phyloP scores from a whole-genome alignment of 345 rosid species.

The Salix purpurea region DNA sequence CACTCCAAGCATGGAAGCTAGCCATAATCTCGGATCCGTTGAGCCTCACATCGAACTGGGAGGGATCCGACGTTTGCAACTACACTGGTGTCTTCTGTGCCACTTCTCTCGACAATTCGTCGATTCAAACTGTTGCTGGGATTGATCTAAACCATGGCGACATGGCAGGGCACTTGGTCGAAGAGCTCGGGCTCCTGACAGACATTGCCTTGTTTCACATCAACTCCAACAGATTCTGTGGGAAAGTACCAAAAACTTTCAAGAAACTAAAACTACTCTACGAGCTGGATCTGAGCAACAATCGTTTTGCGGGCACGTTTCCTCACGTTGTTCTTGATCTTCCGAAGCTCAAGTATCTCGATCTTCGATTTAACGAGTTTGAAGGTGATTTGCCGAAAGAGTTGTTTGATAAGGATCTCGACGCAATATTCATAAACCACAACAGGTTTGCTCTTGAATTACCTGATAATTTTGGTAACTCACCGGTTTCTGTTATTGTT shows the following conservation, averaged over 20 bases:
- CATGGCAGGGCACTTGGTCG: conserved; percentile 67
- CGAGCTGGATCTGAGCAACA: conserved; percentile 30
- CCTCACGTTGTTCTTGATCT: conserved; percentile 56
- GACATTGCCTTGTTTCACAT: conserved; percentile 65
- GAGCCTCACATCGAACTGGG: conserved; percentile 47
- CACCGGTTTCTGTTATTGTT: conserved; percentile 67
- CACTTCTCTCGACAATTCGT: conserved; percentile 42
- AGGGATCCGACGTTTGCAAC: conserved; percentile 69
- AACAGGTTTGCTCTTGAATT: conserved; percentile 58
- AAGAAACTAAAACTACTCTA: conserved; percentile 14
- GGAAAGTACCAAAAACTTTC: conserved; percentile 49
- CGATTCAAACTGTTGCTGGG: conserved; percentile 61
- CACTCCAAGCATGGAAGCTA: conserved; percentile 78
- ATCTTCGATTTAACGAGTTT: conserved; percentile 80
- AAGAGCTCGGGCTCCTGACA: conserved; percentile 55
- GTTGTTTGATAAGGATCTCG: conserved; percentile 66
- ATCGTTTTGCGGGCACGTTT: conserved; percentile 44
- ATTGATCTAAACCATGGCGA: conserved; percentile 71
- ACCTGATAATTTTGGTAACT: conserved; percentile 69
- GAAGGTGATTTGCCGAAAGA: conserved; percentile 63
- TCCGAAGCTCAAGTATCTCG: conserved; percentile 60
- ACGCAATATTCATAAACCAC: conserved; percentile 68
- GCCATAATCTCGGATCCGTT: conserved; percentile 48
- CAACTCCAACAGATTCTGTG: conserved; percentile 83
- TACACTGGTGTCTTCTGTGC: conserved; percentile 71